Conservation (phyloP, 108 stramenopile genomes). For the Aurantiochytrium sp. region DNA sequence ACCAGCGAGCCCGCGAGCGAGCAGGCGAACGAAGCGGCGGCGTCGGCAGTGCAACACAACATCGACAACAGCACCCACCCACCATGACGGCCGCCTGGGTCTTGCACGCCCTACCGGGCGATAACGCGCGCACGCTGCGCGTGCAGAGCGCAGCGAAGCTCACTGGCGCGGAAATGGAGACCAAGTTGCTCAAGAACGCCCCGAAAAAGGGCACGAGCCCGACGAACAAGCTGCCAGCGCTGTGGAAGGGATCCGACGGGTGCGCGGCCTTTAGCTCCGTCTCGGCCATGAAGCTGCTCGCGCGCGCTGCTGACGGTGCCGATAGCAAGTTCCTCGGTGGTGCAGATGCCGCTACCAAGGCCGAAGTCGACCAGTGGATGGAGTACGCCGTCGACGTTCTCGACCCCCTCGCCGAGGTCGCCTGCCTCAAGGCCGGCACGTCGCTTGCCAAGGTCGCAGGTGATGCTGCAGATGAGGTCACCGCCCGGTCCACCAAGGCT, state of each 20-base stretch:
- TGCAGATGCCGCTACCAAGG: conserved; percentile 16
- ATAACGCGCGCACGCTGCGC: not conserved
- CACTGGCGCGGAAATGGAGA: not conserved
- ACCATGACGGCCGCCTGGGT: not conserved
- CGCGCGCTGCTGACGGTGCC: not conserved
- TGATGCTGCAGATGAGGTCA: conserved; percentile 19
- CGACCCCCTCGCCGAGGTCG: conserved; percentile 19
- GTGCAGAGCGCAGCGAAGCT: not conserved
- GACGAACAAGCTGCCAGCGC: not conserved
- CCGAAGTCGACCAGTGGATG: conserved; percentile 46
- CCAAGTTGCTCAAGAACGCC: not conserved
- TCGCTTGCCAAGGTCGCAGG: conserved; percentile 19
- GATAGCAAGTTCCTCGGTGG: not conserved
- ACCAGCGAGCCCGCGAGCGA: too few species aligned
- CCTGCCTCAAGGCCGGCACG: conserved; percentile 18
- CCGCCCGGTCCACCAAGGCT: not conserved
- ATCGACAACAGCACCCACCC: too few species aligned
- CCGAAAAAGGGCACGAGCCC: not conserved
- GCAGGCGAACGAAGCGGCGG: too few species aligned
- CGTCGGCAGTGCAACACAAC: too few species aligned
- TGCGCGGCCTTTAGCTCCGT: not conserved
- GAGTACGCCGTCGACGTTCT: conserved; percentile 34
- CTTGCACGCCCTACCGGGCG: not conserved
- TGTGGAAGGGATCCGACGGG: not conserved
- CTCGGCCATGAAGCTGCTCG: not conserved